Evolutionary conservation across 768 basidiomycete genomes (phyloP).

Genomic region (Cystobasidium onofrii): DNA sequence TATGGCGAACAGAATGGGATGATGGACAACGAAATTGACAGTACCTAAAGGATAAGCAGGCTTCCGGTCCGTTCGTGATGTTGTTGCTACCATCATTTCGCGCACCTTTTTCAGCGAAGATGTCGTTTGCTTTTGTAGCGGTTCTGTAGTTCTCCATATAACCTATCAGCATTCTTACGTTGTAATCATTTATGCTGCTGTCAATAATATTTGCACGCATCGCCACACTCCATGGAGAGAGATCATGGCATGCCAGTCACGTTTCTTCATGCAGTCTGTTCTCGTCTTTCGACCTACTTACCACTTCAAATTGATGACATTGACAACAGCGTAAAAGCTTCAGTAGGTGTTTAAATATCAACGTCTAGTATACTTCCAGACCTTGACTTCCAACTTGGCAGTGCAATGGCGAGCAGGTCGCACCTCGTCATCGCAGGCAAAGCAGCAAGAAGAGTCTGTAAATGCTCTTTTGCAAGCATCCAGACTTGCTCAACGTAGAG

Average conservation of each 20-base stretch:
- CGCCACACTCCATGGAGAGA: no score
- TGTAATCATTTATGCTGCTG: no score
- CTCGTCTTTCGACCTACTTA: no score
- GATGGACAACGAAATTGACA: no score
- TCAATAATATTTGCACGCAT: not conserved
- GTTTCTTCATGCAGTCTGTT: no score
- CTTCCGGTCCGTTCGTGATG: not conserved
- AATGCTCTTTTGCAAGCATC: not conserved
- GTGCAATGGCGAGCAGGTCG: not conserved
- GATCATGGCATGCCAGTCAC: no score
- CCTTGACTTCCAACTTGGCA: not conserved
- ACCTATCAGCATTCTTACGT: no score
- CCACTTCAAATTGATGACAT: no score
- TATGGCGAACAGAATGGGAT: conserved; percentile 21
- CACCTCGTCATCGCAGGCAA: not conserved
- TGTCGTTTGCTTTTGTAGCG: not conserved
- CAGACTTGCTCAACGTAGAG: not conserved
- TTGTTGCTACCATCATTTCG: not conserved
- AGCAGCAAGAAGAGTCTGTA: not conserved
- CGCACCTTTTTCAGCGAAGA: not conserved
- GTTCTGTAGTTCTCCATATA: not conserved
- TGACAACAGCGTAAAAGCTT: no score
- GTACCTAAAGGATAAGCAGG: no score
- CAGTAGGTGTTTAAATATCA: not conserved
- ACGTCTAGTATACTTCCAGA: not conserved